Base-by-base conservation (phyloP, 1,139 yeast species). In the Saccharomyces hybrid region DNA sequence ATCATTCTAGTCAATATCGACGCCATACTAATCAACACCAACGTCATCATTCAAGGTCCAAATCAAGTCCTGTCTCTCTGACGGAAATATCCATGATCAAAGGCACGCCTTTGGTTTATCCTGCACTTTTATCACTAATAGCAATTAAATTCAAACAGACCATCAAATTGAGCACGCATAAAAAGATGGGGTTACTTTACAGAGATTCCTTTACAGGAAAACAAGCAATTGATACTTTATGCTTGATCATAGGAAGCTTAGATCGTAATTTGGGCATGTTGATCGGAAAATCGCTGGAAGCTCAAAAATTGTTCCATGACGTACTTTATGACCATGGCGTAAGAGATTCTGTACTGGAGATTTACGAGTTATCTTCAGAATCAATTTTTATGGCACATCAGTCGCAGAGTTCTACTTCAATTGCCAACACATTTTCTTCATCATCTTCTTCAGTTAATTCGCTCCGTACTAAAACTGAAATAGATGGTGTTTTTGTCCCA, bases 121-220 rank as follows among this genome's bases (percentile, higher is more conserved):
- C 98, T 0, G 98, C 98, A 1, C 66, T 89, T 65, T 74, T 93
- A 26, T 89, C 97, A 0, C 78, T 83, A 55, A 98, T 95, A 11
- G 96, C 98, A 0, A 80, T 78, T 28, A 80, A 83, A 20, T 90
- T 93, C 69, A 81, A 84, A 59, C 89, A 86, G 59, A 75, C 84
- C 31, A 80, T 90, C 47, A 80, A 81, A 28, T 70, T 88, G 34
- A 86, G 93, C 2, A 90, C 90, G 57, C 83, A 88, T 61, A 85
- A 87, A 65, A 93, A 93, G 66, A 93, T 90, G 72, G 98, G 96
- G n/a, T 79, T 93, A 63, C 88, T 93, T 59, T 91, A 91, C 71
- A 88, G 95, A 67, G 96, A 91, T 66, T 85, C 98, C 0, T 95
- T 95, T 67, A 87, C 96, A 0, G 99, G 99, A 20, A 79, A 89